phyloP scores from a whole-genome alignment of 495 filamentous ascomycete genomes.

The Neurospora sp. region DNA sequence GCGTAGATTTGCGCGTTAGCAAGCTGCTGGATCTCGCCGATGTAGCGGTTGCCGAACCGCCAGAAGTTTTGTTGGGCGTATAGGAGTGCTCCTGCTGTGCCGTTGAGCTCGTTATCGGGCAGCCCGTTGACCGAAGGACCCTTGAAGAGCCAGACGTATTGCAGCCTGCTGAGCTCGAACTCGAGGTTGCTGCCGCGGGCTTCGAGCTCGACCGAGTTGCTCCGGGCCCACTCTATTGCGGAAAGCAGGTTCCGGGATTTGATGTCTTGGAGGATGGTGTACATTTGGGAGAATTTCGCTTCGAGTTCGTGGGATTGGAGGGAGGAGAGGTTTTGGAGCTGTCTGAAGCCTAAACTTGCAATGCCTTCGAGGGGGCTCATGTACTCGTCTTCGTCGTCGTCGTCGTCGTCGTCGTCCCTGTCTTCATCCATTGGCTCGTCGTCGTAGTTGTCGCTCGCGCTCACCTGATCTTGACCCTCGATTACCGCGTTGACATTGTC shows the following conservation, averaged over 20 bases:
- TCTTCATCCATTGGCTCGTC: conserved; percentile 24
- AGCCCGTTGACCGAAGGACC: conserved; percentile 34
- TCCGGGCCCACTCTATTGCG: conserved; percentile 77
- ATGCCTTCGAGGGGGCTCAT: background rate
- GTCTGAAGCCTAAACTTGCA: background rate
- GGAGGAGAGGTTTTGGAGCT: conserved; percentile 40
- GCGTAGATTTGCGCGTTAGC: conserved; percentile 66
- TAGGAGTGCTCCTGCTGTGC: conserved; percentile 44
- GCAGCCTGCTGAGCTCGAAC: conserved; percentile 81
- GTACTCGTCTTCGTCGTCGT: conserved; percentile 1
- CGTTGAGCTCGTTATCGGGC: conserved; percentile 32
- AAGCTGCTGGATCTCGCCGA: conserved; percentile 66
- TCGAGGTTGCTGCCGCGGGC: conserved; percentile 83
- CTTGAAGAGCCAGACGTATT: conserved; percentile 76
- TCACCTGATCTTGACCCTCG: conserved; percentile 6
- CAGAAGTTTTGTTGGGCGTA: conserved; percentile 62
- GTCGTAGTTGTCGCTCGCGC: background rate
- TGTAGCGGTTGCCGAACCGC: conserved; percentile 50
- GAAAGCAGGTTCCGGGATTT: conserved; percentile 62
- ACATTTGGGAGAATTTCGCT: conserved; percentile 77
- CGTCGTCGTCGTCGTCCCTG: conserved; percentile 5
- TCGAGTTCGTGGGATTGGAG: conserved; percentile 60
- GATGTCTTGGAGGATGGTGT: conserved; percentile 72
- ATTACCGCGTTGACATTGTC: conserved; percentile 21
- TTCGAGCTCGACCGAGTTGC: conserved; percentile 60